Conservation (phyloP, 164 flowering plant genomes). For the Macadamia integrifolia region DNA sequence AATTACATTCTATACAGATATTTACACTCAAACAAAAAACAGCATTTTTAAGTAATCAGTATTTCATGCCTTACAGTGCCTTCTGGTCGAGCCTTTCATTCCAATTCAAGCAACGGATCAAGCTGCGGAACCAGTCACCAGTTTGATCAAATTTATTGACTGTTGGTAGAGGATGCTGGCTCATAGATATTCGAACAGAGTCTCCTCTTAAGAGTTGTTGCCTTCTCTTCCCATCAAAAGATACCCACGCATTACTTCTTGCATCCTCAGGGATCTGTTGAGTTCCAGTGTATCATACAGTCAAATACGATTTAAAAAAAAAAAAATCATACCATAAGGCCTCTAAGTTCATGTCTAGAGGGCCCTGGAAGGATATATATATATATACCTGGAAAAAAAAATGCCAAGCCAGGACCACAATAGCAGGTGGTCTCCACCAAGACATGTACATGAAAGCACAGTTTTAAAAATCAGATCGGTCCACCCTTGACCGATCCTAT, state of each 20-base stretch:
- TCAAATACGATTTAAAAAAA: neutral
- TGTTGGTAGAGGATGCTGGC: slow-evolving; percentile 94
- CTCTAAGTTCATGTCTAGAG: too few species aligned
- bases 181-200: slow-evolving; percentile 81
- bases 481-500: too few species aligned
- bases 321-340: too few species aligned
- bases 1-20: slow-evolving; percentile 32
- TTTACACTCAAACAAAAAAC: slow-evolving; percentile 18
- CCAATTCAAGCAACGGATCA: slow-evolving; percentile 96
- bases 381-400: too few species aligned
- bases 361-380: too few species aligned
- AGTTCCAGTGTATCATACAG: neutral
- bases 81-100: slow-evolving; percentile 93
- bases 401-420: too few species aligned
- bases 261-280: slow-evolving; percentile 87
- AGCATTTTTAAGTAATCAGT: neutral
- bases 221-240: slow-evolving; percentile 99
- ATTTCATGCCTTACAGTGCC: slow-evolving; percentile 50
- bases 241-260: slow-evolving; percentile 97
- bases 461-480: too few species aligned
- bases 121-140: slow-evolving; percentile 97
- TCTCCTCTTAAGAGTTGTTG: slow-evolving; percentile 95
- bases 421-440: too few species aligned
- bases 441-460: too few species aligned
- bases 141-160: slow-evolving; percentile 96